Base-by-base conservation (phyloP, 306 rosid genomes). In the Begonia fuchsioides region DNA sequence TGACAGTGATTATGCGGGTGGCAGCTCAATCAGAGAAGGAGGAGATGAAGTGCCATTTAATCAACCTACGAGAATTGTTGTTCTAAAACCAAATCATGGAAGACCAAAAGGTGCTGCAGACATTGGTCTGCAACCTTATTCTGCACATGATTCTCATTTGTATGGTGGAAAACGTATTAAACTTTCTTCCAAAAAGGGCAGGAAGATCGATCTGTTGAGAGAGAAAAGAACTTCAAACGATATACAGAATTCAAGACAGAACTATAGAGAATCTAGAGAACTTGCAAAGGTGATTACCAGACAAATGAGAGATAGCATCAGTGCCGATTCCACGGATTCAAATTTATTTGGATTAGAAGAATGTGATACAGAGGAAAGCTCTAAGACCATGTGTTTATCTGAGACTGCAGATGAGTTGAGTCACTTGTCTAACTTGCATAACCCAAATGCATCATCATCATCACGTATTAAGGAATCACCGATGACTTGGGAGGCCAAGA, bases 401-500 rank as follows among this genome's bases (percentile, higher is more conserved):
- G 95, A 76, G 57, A 76, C 86, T 56, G 72, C 45, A 11, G 74
- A 52, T 51, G 92, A 76, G 63, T 52, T 65, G 51, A 78, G 66
- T 53, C 62, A 60, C 54, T 61, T 79, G 0, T 52, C 61, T 55
- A 76, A 69, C 50, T 49, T 65, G 51, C 75, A 53, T 65, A 69
- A 50, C 45, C 73, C 13, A 14, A 58, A 71, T 63, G 58, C 78
- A 57, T 73, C 63, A 26, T 65, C 73, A 38, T 74, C 90, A 6
- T 69, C 82, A 6, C 76, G 59, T 60, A 68, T 72, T 15, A 62
- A 72, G 19, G 98, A 79, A 59, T 81, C 98, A 39, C 77, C 87
- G 17, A 80, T 90, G 50, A 75, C 79, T 67, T 79, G 81, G 55
- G 98, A 90, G 77, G 98, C 95, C 51, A 90, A 85, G 79, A 77